Evolutionary conservation across 352 stramenopile genomes (phyloP).

Genomic region (Phytophthora lateralis): DNA sequence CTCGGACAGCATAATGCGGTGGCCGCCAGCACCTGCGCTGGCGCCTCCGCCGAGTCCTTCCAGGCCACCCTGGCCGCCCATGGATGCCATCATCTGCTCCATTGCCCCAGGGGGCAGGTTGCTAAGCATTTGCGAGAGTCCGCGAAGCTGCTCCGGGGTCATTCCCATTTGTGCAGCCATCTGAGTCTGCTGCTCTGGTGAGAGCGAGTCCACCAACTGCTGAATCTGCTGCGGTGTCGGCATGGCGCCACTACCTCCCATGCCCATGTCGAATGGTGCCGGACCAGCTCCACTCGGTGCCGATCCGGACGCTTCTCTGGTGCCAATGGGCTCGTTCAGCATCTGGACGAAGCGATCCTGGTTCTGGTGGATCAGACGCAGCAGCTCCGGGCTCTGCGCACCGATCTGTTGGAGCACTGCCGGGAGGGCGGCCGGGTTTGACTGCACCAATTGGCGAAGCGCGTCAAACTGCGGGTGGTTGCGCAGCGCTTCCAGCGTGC

Average conservation of each 20-base stretch:
- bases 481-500: conserved; percentile 77
- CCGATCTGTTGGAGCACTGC: conserved; percentile 88
- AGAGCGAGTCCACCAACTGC: conserved; percentile 79
- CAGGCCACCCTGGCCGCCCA: conserved; percentile 56
- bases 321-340: conserved; percentile 87
- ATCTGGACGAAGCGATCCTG: conserved; percentile 88
- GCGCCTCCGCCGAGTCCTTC: conserved; percentile 52
- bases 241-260: conserved; percentile 56
- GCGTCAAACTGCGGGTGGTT: conserved; percentile 87
- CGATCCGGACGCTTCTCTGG: conserved; percentile 41
- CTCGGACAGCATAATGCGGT: conserved; percentile 81
- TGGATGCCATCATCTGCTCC: conserved; percentile 89
- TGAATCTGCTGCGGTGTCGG: conserved; percentile 86
- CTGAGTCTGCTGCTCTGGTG: conserved; percentile 74
- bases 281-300: conserved; percentile 35
- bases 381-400: conserved; percentile 78
- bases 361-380: conserved; percentile 87
- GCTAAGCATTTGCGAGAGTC: conserved; percentile 87
- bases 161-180: conserved; percentile 89
- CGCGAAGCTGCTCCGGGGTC: conserved; percentile 84
- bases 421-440: conserved; percentile 79
- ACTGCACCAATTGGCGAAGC: conserved; percentile 82
- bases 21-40: conserved; percentile 35
- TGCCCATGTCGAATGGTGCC: conserved; percentile 55
- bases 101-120: conserved; percentile 82